Percentiles rank a stretch among this genome's conserved stretches.
Conservation (phyloP, 345 rosid genomes). For the Ceriops zippeliana region DNA sequence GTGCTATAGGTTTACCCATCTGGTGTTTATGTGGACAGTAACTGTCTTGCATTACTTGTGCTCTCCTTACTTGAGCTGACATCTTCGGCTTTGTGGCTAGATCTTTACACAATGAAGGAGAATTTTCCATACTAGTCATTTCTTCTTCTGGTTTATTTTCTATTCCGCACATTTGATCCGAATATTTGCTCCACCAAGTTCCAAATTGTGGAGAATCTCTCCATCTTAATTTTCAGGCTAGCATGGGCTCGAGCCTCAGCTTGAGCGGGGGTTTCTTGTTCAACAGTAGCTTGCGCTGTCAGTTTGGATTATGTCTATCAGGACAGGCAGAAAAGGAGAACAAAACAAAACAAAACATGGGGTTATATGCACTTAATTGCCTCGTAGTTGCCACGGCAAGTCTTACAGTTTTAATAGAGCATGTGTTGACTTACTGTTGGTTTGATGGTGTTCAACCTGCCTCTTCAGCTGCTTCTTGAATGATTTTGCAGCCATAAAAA, state of each 20-base stretch:
- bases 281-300: conserved; percentile 31
- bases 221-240: conserved; percentile 37
- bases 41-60: too few relatives aligned
- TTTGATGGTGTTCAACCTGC: conserved; percentile 17
- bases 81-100: too few relatives aligned
- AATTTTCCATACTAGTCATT: too few relatives aligned
- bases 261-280: conserved; percentile 60
- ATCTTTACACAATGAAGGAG: too few relatives aligned
- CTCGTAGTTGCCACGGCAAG: too few relatives aligned
- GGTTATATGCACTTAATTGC: too few relatives aligned
- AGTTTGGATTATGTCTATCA: neutral
- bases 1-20: too few relatives aligned
- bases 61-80: too few relatives aligned
- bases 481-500: conserved; percentile 51
- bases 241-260: conserved; percentile 46
- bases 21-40: too few relatives aligned
- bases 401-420: neutral
- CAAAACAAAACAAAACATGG: too few relatives aligned
- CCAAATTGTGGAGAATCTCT: conserved; percentile 36
- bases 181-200: conserved; percentile 26
- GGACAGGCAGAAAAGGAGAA: neutral
- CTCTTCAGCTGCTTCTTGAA: conserved; percentile 38
- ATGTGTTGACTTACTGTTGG: conserved; percentile 14
- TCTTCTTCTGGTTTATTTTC: neutral
- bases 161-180: conserved; percentile 12